Evolutionary conservation across 164 flowering plant species (phyloP), one percentile per base, ranked within the genome.

Genomic region (Piper betle): DNA sequence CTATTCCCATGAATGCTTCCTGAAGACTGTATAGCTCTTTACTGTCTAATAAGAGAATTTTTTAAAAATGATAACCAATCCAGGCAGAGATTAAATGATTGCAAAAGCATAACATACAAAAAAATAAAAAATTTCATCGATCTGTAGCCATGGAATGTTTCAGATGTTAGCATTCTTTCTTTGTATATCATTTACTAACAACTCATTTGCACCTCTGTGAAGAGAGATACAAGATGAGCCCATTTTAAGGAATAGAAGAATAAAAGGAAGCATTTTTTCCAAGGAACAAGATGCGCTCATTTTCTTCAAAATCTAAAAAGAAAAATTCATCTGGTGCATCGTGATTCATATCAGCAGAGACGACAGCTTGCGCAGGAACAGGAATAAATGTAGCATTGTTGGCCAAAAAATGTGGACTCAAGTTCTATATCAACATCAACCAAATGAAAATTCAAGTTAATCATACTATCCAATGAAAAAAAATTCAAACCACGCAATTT

Each of bases 341-440:
- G 55, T 62, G 56, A 60, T 70, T 63, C 18, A 68, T 77, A 55
- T 56, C 64, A 48, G 65, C 57, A 59, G 89, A 78, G 65, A 91
- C 74, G 69, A 80, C 91, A 37, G 97, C 87, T 39, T 91, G 94
- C 6, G 97, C 77, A 48, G 87, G 81, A 72, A 93, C 74, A 37
- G 85, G 81, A 63, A 73, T 12, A 62, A 53, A 82, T 12, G 68
- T 52, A 37, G 86, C 84, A 63, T 69, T 64, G 43, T 74, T 74
- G 58, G 73, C 68, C 20, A 65, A 80, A 72, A 92, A 73, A 72
- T 82, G 79, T 60, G 46, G 64, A 19, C 59, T 71, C 53, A 91
- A 65, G 61, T 69, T 73, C 97, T 87, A 83, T 70, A 77, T 64
- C 37, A 71, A 46, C 4, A 57, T 9, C 57, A 66, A 37, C 19